Evolutionary conservation across 176 grass and related monocot genomes (phyloP).

Genomic region (Carex cristatella): DNA sequence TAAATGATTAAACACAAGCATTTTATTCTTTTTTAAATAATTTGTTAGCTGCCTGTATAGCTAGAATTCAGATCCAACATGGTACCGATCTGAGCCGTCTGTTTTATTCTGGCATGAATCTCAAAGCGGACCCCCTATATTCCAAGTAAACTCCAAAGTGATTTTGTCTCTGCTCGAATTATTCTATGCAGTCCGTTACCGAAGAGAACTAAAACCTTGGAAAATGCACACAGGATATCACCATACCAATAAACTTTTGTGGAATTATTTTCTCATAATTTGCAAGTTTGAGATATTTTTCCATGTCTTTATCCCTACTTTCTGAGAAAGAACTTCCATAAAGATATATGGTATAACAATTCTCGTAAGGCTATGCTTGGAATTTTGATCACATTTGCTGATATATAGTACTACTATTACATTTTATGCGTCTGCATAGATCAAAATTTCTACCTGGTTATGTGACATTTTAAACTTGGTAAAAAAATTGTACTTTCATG

Average conservation of each 20-base stretch:
- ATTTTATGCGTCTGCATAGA: background rate
- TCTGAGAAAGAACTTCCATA: background rate
- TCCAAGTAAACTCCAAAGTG: too few species aligned
- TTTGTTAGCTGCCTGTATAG: background rate
- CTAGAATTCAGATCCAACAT: too few species aligned
- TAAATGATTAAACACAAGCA: background rate
- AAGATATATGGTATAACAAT: background rate
- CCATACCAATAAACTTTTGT: background rate
- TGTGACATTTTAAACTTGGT: background rate
- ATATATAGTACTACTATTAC: background rate
- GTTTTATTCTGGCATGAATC: too few species aligned
- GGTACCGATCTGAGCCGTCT: too few species aligned
- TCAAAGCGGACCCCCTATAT: too few species aligned
- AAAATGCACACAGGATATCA: background rate
- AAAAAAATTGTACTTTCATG: background rate
- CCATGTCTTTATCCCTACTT: background rate
- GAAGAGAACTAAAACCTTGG: too few species aligned
- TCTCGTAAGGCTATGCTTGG: background rate
- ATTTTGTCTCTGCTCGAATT: too few species aligned
- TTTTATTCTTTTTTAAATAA: background rate
- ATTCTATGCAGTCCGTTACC: too few species aligned
- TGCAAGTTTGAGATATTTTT: background rate
- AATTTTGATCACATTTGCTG: background rate
- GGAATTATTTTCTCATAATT: background rate
- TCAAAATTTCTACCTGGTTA: background rate